phyloP scores from a whole-genome alignment of 306 rosid genomes.

The Geum urbanum region DNA sequence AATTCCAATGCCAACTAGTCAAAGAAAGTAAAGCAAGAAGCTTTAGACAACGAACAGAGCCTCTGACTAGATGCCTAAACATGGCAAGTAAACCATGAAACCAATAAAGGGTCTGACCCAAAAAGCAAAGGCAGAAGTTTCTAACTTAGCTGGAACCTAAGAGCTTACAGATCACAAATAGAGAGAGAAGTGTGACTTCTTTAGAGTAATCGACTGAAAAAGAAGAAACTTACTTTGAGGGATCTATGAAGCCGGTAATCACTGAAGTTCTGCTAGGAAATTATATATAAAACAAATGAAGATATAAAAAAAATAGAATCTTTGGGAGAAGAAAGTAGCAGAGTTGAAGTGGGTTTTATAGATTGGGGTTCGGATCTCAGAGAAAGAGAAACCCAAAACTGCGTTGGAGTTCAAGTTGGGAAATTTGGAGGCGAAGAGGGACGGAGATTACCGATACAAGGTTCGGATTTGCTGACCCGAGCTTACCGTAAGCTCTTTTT shows the following conservation, averaged over 20 bases:
- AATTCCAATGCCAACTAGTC: conserved; percentile 9
- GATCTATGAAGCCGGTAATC: conserved; percentile 48
- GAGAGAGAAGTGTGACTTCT: conserved; percentile 24
- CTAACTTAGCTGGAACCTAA: conserved; percentile 46
- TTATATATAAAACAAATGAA: background rate
- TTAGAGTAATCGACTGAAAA: conserved; percentile 22
- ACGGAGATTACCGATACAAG: too few species aligned
- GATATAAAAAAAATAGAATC: background rate
- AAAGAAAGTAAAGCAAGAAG: conserved; percentile 22
- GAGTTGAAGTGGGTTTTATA: conserved; percentile 21
- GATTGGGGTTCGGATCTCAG: conserved; percentile 45
- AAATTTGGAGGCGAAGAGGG: conserved; percentile 24
- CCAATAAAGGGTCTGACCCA: conserved; percentile 8
- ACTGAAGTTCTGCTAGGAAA: conserved; percentile 27
- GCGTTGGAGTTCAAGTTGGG: conserved; percentile 35
- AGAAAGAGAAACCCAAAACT: conserved; percentile 29
- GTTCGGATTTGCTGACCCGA: too few species aligned
- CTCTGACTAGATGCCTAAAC: conserved; percentile 14
- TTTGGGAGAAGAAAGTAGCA: conserved; percentile 13
- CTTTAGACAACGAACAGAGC: conserved; percentile 18
- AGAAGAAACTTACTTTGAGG: conserved; percentile 29
- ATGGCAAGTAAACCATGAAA: conserved; percentile 10
- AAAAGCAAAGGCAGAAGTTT: conserved; percentile 33
- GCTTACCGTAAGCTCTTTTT: too few species aligned
- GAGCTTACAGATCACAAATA: conserved; percentile 42